Conservation (phyloP, 139 green algal genomes). For the Astrephomene gubernaculifera region DNA sequence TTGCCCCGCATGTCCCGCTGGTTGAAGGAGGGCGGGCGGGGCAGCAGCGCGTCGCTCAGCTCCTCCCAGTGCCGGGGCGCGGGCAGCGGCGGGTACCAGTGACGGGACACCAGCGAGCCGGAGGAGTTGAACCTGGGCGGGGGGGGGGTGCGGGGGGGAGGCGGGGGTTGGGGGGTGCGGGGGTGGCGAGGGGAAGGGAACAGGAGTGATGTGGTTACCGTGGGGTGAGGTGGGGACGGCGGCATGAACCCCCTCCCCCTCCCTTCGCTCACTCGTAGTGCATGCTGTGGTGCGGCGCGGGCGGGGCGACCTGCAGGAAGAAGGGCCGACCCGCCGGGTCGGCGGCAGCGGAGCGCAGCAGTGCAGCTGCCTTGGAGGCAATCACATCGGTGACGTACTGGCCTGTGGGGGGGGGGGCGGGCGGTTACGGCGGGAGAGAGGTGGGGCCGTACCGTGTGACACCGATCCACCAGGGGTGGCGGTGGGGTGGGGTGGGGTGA, state of each 20-base stretch:
- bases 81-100: conserved; percentile 39
- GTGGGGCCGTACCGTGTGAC: neutral
- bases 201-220: neutral
- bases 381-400: conserved; percentile 39
- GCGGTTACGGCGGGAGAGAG: neutral
- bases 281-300: conserved; percentile 35
- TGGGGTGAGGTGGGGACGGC: too few species aligned
- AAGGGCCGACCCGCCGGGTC: conserved; percentile 6
- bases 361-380: conserved; percentile 9
- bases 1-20: neutral
- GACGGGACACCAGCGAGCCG: neutral
- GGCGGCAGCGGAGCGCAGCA: conserved; percentile 16
- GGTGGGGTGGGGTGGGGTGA: too few species aligned
- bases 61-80: conserved; percentile 31
- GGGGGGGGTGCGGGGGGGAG: neutral
- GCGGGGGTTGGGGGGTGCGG: neutral
- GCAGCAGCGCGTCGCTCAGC: conserved; percentile 1
- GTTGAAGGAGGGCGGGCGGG: conserved; percentile 20
- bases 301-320: conserved; percentile 35
- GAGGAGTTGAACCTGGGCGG: neutral
- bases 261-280: conserved; percentile 29
- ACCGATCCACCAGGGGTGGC: neutral
- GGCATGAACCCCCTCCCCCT: neutral
- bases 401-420: neutral
- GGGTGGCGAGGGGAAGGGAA: neutral